Percentiles rank a stretch among this genome's conserved stretches.
These are phyloP conservation scores for Avena eriantha DNA, from an alignment of 176 grass and related monocot species.

Conservation along the genomic window DNA sequence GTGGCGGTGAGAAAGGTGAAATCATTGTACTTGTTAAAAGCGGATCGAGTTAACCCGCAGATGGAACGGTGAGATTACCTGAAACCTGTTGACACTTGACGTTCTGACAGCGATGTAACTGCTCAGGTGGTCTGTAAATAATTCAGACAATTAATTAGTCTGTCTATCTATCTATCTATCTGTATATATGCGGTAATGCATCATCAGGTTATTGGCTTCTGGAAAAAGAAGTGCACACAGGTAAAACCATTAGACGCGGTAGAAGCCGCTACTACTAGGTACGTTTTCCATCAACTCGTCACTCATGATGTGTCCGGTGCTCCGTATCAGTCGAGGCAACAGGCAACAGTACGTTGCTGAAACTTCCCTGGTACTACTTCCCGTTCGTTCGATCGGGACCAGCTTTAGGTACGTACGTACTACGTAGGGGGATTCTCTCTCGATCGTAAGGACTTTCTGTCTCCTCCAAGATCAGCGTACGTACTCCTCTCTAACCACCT, in stretches of 20 bases:
- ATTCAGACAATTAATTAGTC: not conserved
- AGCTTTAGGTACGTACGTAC: conserved; percentile 1
- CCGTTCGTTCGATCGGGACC: not conserved
- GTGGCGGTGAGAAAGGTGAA: not conserved
- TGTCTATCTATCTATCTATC: too few relatives aligned
- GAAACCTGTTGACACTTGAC: not conserved
- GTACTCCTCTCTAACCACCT: not conserved
- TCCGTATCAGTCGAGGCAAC: not conserved
- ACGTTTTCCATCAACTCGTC: not conserved
- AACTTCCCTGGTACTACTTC: not conserved
- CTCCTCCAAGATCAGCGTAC: not conserved
- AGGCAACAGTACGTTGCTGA: not conserved
- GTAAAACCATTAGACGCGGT: not conserved
- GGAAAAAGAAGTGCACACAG: not conserved
- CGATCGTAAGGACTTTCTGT: not conserved
- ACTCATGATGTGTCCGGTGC: not conserved
- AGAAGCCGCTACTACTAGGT: too few relatives aligned
- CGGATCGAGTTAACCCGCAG: not conserved
- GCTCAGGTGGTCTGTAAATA: not conserved
- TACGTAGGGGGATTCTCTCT: not conserved
- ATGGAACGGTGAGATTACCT: not conserved
- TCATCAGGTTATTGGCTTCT: not conserved
- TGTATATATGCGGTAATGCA: too few relatives aligned
- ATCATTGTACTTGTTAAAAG: not conserved
- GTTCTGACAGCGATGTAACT: not conserved